Evolutionary conservation across 176 grass and related monocot genomes (phyloP).

Genomic region (Carex myosuroides): DNA sequence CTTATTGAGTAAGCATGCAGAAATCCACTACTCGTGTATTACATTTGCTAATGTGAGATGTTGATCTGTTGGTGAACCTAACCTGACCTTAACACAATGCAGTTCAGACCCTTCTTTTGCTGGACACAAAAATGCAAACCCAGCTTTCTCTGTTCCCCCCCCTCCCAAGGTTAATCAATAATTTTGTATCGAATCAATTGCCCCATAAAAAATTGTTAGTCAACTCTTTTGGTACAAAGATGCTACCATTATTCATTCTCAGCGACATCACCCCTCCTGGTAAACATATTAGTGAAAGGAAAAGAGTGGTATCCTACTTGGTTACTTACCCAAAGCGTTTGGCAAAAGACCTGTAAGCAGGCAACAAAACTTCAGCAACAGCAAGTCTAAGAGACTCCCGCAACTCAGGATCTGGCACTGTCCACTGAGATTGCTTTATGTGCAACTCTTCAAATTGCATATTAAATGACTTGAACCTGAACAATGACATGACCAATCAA

Average conservation of each 20-base stretch:
- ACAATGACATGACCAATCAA: not conserved
- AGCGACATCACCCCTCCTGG: not conserved
- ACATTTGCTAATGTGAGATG: not conserved
- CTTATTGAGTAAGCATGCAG: not conserved
- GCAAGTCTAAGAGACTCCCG: slow-evolving; percentile 92
- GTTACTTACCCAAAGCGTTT: slow-evolving; percentile 75
- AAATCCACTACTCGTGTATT: not conserved
- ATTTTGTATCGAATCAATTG: not conserved
- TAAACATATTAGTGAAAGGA: not conserved
- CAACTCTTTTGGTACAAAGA: not conserved
- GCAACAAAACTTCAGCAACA: slow-evolving; percentile 73
- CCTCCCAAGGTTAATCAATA: not conserved
- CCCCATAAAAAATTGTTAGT: not conserved
- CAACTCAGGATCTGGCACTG: slow-evolving; percentile 78
- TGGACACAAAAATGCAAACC: not conserved
- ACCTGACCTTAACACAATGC: not conserved
- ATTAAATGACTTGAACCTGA: slow-evolving; percentile 91
- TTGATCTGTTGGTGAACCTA: not conserved
- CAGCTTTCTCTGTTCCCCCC: not conserved
- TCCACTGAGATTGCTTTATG: slow-evolving; percentile 82
- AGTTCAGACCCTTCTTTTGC: not conserved
- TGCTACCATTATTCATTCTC: not conserved
- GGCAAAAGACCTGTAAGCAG: slow-evolving; percentile 82
- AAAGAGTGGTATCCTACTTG: slow-evolving; percentile 2
- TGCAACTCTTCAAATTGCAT: slow-evolving; percentile 89